Base-by-base conservation (phyloP, 116 monocot species). In the Dioscorea cayenensis region DNA sequence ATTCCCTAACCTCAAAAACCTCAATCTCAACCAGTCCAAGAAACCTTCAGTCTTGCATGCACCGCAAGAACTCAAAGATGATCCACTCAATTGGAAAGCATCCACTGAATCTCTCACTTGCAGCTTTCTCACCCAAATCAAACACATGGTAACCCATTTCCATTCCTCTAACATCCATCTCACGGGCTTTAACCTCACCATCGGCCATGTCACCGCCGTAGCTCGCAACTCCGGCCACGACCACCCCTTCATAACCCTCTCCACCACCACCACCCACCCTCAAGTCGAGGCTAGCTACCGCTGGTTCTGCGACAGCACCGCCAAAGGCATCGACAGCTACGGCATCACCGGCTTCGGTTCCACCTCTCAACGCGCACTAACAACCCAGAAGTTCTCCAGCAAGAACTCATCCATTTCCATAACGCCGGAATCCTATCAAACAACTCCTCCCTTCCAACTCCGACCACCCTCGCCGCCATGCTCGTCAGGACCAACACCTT, bases 271-370 rank as follows among this genome's bases (percentile, higher is more conserved):
- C 13, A 6, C n/a, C n/a, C n/a, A 20, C 6, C 63, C 21, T 3
- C 77, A 73, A 18, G 77, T 81, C 18, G 48, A 60, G 8, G 21
- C 66, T 43, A 76, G 77, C 68, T 68, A 64, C 36, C n/a, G 69
- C 14, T 89, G 89, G 89, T 80, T 89, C 50, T 65, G 76, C 36
- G 65, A 55, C 4, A 13, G 71, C 19, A 82, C 79, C 4, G 78
- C 76, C 6, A 52, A 52, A 52, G 52, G 52, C 10, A 14, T 52
- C 10, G 83, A 89, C 75, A 79, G 70, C 63, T 85, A 89, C 71
- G 89, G 85, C 51, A 71, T 89, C 16, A 89, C 81, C 48, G 85
- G 89, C 37, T 89, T 89, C 68, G 85, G 89, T 12, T 75, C 89
- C 29, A 89, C 85, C 2, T 89, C 85, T 1, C 81, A 89, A 78